These are phyloP conservation scores for Kazachstania sp. DNA, from an alignment of 1,139 yeast genomes.

Conservation along the genomic window DNA sequence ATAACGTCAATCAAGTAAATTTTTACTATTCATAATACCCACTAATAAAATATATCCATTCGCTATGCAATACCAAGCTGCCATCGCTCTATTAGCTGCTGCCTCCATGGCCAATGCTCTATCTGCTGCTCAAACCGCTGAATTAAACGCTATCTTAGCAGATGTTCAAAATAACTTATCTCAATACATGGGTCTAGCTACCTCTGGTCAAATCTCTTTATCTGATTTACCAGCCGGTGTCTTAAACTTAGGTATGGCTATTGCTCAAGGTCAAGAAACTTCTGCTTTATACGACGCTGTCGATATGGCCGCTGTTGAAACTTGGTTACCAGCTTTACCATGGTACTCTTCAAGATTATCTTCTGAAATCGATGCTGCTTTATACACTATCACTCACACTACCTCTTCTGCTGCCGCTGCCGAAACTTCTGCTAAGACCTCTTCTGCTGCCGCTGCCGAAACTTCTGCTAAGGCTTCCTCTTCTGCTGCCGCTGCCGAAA, in stretches of 20 bases:
- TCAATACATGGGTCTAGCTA: constrained; percentile 13
- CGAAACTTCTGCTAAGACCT: not conserved
- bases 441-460: constrained; percentile 1
- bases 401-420: not conserved
- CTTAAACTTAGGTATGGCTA: constrained; percentile 14
- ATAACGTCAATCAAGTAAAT: no score
- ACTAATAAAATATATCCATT: not conserved
- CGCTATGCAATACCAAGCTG: constrained; percentile 1
- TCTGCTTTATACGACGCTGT: constrained; percentile 4
- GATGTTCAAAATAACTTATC: constrained; percentile 13
- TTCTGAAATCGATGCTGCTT: constrained; percentile 18
- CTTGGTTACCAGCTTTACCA: constrained; percentile 36
- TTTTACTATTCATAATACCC: not conserved
- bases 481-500: constrained; percentile 2
- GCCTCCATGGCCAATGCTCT: constrained; percentile 3
- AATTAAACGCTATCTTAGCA: constrained; percentile 12
- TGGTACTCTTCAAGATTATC: constrained; percentile 38
- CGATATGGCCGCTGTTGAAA: constrained; percentile 25
- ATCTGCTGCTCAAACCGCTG: constrained; percentile 10
- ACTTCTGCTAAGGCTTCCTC: constrained; percentile 11
- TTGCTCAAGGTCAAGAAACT: constrained; percentile 31
- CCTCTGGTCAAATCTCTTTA: constrained; percentile 4
- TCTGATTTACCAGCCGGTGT: constrained; percentile 20
- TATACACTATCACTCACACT: constrained; percentile 4
- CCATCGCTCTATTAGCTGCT: constrained; percentile 1